These are phyloP conservation scores for Xanthoconium stramineum DNA, from an alignment of 768 basidiomycete genomes.

Conservation along the genomic window DNA sequence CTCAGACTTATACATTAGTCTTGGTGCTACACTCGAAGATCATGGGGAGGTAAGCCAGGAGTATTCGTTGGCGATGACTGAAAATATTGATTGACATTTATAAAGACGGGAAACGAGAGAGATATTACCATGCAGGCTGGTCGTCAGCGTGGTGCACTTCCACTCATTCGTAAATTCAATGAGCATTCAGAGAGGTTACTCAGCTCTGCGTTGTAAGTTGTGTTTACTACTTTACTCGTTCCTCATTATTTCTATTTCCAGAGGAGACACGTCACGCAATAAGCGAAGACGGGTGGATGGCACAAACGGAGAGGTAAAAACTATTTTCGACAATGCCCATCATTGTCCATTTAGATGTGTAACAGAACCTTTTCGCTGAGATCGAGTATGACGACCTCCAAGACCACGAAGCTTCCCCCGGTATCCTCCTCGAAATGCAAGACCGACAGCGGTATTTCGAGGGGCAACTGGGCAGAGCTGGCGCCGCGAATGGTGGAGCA, in stretches of 20 bases:
- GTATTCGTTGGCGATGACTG: not conserved
- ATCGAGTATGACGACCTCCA: conserved; percentile 87
- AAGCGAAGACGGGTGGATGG: conserved; percentile 58
- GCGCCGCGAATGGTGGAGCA: not conserved
- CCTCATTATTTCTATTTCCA: conserved; percentile 15
- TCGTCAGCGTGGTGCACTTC: conserved; percentile 79
- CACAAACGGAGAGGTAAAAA: conserved; percentile 42
- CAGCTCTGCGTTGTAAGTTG: conserved; percentile 68
- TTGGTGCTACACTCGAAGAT: conserved; percentile 87
- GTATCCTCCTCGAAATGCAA: conserved; percentile 84
- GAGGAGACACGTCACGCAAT: conserved; percentile 53
- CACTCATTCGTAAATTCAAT: conserved; percentile 95
- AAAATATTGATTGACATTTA: not conserved
- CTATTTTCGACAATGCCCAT: not conserved
- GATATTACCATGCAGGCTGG: conserved; percentile 98
- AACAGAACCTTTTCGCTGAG: conserved; percentile 43
- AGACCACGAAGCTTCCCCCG: conserved; percentile 58
- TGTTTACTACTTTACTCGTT: conserved; percentile 1
- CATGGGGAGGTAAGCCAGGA: conserved; percentile 67
- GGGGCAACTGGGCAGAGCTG: conserved; percentile 44
- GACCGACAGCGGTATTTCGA: conserved; percentile 83
- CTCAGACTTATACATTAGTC: conserved; percentile 77
- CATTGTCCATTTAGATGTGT: not conserved
- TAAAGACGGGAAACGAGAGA: conserved; percentile 80
- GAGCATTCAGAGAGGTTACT: conserved; percentile 92